Percentiles rank a stretch among this genome's conserved stretches.
Evolutionary conservation across 169 alveolate genomes (phyloP).

Genomic region (Theileria annulata): DNA sequence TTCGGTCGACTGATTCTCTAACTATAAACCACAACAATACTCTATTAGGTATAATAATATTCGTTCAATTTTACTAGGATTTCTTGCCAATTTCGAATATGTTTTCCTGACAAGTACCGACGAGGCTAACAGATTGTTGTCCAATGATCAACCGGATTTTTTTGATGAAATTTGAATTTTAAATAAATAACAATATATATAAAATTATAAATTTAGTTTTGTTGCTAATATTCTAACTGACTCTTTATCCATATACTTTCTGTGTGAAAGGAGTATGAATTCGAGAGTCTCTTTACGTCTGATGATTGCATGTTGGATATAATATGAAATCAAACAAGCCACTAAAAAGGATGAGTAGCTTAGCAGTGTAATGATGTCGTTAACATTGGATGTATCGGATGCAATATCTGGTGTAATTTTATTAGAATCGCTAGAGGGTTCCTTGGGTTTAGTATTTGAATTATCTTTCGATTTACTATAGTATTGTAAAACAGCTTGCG

Average conservation of each 20-base stretch:
- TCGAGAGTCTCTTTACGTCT: not conserved
- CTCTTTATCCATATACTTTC: not conserved
- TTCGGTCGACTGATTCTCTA: slow-evolving; percentile 35
- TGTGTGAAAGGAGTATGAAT: not conserved
- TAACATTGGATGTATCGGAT: not conserved
- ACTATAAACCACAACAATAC: slow-evolving; percentile 8
- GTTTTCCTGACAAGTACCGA: slow-evolving; percentile 38
- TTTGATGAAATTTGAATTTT: slow-evolving; percentile 36
- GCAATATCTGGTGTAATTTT: not conserved
- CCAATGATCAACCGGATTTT: slow-evolving; percentile 15
- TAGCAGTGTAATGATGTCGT: slow-evolving; percentile 2
- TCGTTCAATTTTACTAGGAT: slow-evolving; percentile 9
- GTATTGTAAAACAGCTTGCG: not conserved
- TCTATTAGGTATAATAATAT: slow-evolving; percentile 27
- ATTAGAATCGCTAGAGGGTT: not conserved
- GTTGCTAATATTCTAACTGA: not conserved
- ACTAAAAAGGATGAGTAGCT: not conserved
- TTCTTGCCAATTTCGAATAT: slow-evolving; percentile 44
- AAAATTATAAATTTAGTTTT: not conserved
- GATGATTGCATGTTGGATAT: not conserved
- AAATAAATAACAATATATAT: not conserved
- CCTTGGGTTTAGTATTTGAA: not conserved
- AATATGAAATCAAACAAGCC: not conserved
- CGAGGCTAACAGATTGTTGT: slow-evolving; percentile 20
- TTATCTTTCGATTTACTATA: not conserved